Evolutionary conservation across 345 rosid species (phyloP).

Genomic region (Firmiana major): DNA sequence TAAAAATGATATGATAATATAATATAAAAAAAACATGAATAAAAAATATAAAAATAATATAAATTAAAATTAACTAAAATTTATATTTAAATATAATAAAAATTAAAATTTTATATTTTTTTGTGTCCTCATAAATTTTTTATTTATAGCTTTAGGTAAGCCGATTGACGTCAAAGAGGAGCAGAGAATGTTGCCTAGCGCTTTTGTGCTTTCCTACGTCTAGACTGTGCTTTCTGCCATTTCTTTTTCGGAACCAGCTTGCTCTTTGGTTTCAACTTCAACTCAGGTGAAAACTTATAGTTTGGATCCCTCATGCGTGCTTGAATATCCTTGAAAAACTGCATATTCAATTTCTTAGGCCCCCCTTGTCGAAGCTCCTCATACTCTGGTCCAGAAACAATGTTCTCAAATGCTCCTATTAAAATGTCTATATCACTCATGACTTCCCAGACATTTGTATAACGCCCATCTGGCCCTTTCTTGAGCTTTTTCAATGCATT

Average conservation of each 20-base stretch:
- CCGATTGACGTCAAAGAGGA: background rate
- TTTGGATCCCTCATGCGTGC: conserved; percentile 92
- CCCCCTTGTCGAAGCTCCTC: conserved; percentile 94
- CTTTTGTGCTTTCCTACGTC: conserved; percentile 80
- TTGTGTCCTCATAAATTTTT: too few relatives aligned
- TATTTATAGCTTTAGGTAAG: too few relatives aligned
- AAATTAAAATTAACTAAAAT: too few relatives aligned
- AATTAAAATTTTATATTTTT: too few relatives aligned
- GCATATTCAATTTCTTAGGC: conserved; percentile 79
- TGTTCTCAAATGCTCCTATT: conserved; percentile 85
- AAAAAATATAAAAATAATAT: too few relatives aligned
- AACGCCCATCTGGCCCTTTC: conserved; percentile 94
- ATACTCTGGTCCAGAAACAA: conserved; percentile 88
- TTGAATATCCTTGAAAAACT: conserved; percentile 95
- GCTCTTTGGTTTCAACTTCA: conserved; percentile 90
- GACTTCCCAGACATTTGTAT: conserved; percentile 88
- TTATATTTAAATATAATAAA: too few relatives aligned
- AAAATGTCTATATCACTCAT: conserved; percentile 85
- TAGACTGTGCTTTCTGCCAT: conserved; percentile 82
- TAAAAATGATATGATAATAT: too few relatives aligned
- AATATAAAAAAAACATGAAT: too few relatives aligned
- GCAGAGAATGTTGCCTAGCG: conserved; percentile 35
- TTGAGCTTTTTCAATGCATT: conserved; percentile 86
- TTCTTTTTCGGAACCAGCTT: conserved; percentile 82
- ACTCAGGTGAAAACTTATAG: conserved; percentile 77